Conservation (phyloP, 306 rosid species). For the Prinsepia uniflora region DNA sequence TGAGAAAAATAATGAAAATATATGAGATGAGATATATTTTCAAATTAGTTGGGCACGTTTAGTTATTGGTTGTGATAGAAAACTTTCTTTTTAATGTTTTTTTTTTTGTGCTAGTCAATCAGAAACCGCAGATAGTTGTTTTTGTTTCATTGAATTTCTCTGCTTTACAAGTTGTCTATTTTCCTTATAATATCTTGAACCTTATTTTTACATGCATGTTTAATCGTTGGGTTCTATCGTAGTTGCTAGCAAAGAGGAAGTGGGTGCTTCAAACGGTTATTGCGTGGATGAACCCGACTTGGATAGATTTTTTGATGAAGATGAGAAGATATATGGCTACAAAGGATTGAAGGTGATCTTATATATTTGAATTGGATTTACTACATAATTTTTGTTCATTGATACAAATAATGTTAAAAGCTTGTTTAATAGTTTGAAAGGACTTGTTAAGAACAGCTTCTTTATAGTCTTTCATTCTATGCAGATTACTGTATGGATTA, state of each 20-base stretch:
- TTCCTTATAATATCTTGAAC: neutral
- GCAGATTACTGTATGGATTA: slow-evolving; percentile 83
- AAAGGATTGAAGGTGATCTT: slow-evolving; percentile 68
- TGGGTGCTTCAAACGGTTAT: slow-evolving; percentile 41
- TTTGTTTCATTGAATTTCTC: neutral
- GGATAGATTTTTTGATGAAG: slow-evolving; percentile 60
- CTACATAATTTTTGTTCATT: too few relatives aligned
- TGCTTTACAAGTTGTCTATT: neutral
- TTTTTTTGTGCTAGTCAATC: neutral
- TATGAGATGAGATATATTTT: too few relatives aligned
- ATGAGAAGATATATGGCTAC: slow-evolving; percentile 83
- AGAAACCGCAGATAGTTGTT: neutral
- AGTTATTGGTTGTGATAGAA: neutral
- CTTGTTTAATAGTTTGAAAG: neutral
- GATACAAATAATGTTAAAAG: neutral
- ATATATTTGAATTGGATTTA: slow-evolving; percentile 1
- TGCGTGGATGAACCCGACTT: slow-evolving; percentile 61
- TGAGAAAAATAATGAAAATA: too few relatives aligned
- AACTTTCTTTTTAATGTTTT: neutral
- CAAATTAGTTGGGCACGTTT: neutral
- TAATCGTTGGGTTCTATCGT: slow-evolving; percentile 15
- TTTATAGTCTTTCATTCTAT: slow-evolving; percentile 1
- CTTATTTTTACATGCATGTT: slow-evolving; percentile 5
- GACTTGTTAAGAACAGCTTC: neutral
- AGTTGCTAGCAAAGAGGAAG: slow-evolving; percentile 79